Base-by-base conservation (phyloP, 768 basidiomycete genomes). In the Plicaturopsis crispa region DNA sequence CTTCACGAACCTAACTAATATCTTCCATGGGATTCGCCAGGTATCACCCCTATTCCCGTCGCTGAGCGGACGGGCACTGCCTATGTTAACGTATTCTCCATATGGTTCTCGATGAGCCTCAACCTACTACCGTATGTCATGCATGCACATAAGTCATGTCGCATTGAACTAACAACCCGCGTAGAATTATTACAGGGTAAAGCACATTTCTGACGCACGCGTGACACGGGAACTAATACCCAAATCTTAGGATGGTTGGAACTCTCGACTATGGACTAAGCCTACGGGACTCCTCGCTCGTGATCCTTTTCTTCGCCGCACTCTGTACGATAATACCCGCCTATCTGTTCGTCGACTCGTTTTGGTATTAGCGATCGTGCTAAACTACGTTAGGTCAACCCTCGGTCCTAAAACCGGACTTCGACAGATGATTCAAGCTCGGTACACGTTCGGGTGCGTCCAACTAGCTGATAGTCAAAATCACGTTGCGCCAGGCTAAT, bases 341-440 rank as follows among this genome's bases (percentile, higher is more conserved):
- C 6, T 78, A 75, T 49, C 66, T 82, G 76, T 77, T 47, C 46
- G 74, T 59, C 20, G 26, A 16, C 14, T 34, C 43, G 61, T 35
- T 35, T 13, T 11, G 17, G 37, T 14, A 21, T 13, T 12, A 3
- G 23, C 28, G 4, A 12, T 35, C 20, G 36, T 31, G 28, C 33
- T 41, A 7, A 24, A 23, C 10, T 36, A 13, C 16, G 4, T n/a
- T 36, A 70, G 70, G 39, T 64, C 63, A 13, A 76, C 79, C 3
- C 86, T 84, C 60, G 85, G 88, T 10, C 84, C 88, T 0, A 80
- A 78, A 53, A 62, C 84, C 1, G 91, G 91, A 8, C 72, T 82
- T 51, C 72, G 87, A 16, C 82, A 90, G 48, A 88, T 92, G 84
- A 75, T 86, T 17, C 72, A 76, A 31, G 79, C 87, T 3, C 60